Base-by-base conservation (phyloP, 2,329 filamentous ascomycete genomes). In the Ceratocystis destructans region DNA sequence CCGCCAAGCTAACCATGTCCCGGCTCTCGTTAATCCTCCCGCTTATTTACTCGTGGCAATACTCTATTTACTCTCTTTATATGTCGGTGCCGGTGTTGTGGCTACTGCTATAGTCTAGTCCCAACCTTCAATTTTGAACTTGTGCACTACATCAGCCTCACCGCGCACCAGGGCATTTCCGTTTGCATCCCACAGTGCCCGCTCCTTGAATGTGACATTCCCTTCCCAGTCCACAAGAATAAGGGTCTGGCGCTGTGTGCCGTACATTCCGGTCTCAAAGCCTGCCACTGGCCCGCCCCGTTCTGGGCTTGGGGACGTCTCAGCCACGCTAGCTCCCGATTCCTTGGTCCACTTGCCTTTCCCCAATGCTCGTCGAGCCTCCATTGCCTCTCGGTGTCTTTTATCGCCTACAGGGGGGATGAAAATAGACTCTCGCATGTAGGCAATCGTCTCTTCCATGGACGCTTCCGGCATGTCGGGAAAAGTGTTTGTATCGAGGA, bases 241-340 rank as follows among this genome's bases (percentile, higher is more conserved):
- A 15, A 86, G 75, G 0, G 84, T 87, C 75, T 87, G 84, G 46
- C 84, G 75, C 74, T 87, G 84, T 4, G 84, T 87, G 3, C 84
- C 84, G 70, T 87, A 87, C 69, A 84, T 75, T 1, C 84, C 84
- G 4, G 79, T 82, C 71, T 82, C 80, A 69, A 83, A 84, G 1
- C 77, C 77, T 55, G 70, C 70, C 41, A 72, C 71, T 6, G 74
- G 71, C 17, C 78, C 77, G 8, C 25, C 28, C 53, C 15, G 53
- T n/a, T 59, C 53, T 31, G 28, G 28, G 12, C 12, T 33, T 33
- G 8, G 25, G 25, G 22, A 12, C 17, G 17, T 6, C 15, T 17
- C 12, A 17, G 22, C 31, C 22, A 15, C 22, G 3, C 3, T 17
- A 10, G 22, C 15, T 44, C 78, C 75, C 25, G 67, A 41, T 17